These are phyloP conservation scores for Penicillium sp. DNA, from an alignment of 2,329 filamentous ascomycete species.

Conservation along the genomic window DNA sequence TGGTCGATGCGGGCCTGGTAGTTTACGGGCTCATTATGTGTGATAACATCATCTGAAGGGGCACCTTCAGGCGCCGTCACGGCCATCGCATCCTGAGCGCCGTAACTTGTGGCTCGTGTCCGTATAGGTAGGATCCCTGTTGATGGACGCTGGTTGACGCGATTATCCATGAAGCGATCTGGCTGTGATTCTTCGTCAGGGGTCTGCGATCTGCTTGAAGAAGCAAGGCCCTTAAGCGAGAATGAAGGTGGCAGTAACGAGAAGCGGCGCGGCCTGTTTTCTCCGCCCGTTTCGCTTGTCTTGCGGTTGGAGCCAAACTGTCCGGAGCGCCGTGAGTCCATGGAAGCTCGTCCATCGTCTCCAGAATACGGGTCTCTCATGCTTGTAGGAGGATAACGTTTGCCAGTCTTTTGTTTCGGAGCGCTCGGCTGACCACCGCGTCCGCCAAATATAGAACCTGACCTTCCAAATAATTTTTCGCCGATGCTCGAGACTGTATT, in stretches of 20 bases:
- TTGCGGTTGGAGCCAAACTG: constrained; percentile 73
- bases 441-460: constrained; percentile 78
- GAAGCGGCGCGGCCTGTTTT: constrained; percentile 68
- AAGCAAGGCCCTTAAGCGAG: constrained; percentile 68
- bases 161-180: constrained; percentile 42
- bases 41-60: constrained; percentile 30
- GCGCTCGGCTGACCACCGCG: constrained; percentile 41
- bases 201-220: constrained; percentile 57
- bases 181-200: constrained; percentile 48
- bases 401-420: constrained; percentile 55
- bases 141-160: constrained; percentile 39
- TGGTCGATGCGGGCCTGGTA: constrained; percentile 48
- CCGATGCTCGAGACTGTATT: constrained; percentile 80
- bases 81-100: constrained; percentile 37
- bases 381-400: constrained; percentile 87
- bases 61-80: constrained; percentile 32
- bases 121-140: constrained; percentile 38
- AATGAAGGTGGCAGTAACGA: constrained; percentile 71
- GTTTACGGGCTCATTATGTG: constrained; percentile 38
- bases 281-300: constrained; percentile 68
- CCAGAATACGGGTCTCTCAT: constrained; percentile 76
- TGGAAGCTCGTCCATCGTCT: constrained; percentile 65
- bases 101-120: constrained; percentile 39
- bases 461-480: constrained; percentile 83
- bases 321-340: constrained; percentile 76